Base-by-base conservation (phyloP, 2,329 filamentous ascomycete genomes). In the Exophiala xenobiotica region DNA sequence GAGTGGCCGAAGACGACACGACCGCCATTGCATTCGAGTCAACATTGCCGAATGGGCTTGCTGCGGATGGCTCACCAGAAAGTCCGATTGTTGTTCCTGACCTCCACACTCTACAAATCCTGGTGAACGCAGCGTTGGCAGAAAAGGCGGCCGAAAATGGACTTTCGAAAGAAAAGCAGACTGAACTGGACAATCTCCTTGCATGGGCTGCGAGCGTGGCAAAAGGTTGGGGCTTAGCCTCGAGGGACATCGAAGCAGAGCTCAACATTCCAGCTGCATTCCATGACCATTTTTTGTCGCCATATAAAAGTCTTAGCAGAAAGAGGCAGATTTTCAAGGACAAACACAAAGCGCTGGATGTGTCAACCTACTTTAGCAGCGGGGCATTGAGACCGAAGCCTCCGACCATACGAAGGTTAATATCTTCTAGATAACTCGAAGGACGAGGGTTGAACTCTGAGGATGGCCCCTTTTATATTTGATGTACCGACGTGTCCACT, bases 61-160 rank as follows among this genome's bases (percentile, higher is more conserved):
- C n/a, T 6, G 22, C 19, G 19, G 27, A 47, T n/a, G 20, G 46
- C 9, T 20, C 23, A n/a, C 33, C 12, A 14, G 16, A 9, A 3
- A 43, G 46, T 37, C 56, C 54, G 4, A 49, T 60, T 44, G 53
- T 59, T 7, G 44, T 43, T 11, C 58, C 58, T n/a, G 51, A 56
- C 26, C 19, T 56, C 31, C 51, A 48, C 18, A 61, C 60, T 12
- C 41, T 61, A 19, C 50, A 59, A 16, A 56, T 62, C 31, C 49
- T 62, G n/a, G 51, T 60, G 11, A 51, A 49, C 37, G 49, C 33
- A 18, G 57, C 59, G 6, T 7, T 58, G 9, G 23, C 37, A n/a
- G 57, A 61, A 26, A 53, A 43, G 35, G 7, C 35, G 12, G 24
- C 46, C n/a, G 5, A 11, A 3, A 3, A 23, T 42, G 35, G 14